Evolutionary conservation across 768 basidiomycete genomes (phyloP), one percentile per base, ranked within the genome.

Genomic region (Termitomyces sp.): DNA sequence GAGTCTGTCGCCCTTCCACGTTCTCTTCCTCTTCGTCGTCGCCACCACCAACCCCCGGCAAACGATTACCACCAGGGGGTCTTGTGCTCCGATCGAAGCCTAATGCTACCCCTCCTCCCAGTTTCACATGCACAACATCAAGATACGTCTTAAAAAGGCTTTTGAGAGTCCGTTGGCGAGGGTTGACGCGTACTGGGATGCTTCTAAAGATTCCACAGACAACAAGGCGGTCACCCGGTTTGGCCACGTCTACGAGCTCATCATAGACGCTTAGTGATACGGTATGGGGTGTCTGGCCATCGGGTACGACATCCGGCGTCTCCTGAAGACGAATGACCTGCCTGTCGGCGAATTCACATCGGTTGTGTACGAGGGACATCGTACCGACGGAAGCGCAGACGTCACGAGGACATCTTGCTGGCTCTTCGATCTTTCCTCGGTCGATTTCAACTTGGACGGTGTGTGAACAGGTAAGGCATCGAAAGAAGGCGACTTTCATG

Each of bases 401-500:
- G 60, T 98, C 97, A 53, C 97, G 86, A 2, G 95, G 95, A 72
- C 97, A 99, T 42, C 85, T 83, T 16, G 81, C 80, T 3, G 97
- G 97, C 72, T 98, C 96, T 69, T 90, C 86, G 65, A 99, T 98
- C 73, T 93, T 92, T 45, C 96, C 97, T n/a, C 95, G 88, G 72
- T 98, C 95, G 52, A 98, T 97, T 68, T 97, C 95, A 61, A 93
- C 91, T 69, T 94, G 94, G 8, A 94, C 87, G n/a, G 97, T 98
- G 72, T 98, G 97, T 42, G 89, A 89, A 71, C 97, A 99, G 39
- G 89, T 90, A 30, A 93, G 78, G 74, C 97, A 99, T 56, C 95
- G 91, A 84, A 99, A 99, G 79, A 99, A 98, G 22, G 96, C 97
- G 63, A 86, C 86, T 75, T 96, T 95, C 97, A 99, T 98, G 73